Evolutionary conservation across 176 grass and related monocot genomes (phyloP).

Genomic region (Oryza rufipogon): DNA sequence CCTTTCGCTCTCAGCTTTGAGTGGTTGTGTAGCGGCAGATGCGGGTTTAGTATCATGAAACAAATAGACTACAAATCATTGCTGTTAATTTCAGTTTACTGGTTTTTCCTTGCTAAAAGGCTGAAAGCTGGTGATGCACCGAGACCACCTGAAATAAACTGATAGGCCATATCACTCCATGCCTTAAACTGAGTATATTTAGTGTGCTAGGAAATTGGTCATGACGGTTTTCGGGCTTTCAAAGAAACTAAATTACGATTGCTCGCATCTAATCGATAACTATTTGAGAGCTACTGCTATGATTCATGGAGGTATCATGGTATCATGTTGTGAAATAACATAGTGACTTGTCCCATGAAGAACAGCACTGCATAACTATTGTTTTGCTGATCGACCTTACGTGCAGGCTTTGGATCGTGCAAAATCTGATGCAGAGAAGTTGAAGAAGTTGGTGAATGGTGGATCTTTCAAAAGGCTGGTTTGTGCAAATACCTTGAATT

Average conservation of each 20-base stretch:
- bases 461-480: slow-evolving; percentile 80
- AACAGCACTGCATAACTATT: neutral
- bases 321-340: neutral
- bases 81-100: neutral
- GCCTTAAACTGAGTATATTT: neutral
- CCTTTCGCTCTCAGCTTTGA: slow-evolving; percentile 16
- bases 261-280: neutral
- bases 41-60: neutral
- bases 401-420: slow-evolving; percentile 83
- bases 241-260: slow-evolving; percentile 23
- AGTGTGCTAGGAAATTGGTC: neutral
- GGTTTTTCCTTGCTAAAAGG: neutral
- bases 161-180: slow-evolving; percentile 1
- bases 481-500: neutral
- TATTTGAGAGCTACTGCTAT: neutral
- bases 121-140: slow-evolving; percentile 6
- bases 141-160: neutral
- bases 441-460: slow-evolving; percentile 73
- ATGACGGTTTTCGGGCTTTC: neutral
- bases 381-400: neutral
- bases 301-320: neutral
- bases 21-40: slow-evolving; percentile 24
- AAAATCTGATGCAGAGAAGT: slow-evolving; percentile 89
- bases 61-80: neutral
- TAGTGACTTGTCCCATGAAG: slow-evolving; percentile 3